A percentile compares a stretch with the other conserved stretches of the same genome.
phyloP scores from a whole-genome alignment of 2,329 filamentous ascomycete species.

The Pezizomycotina sp. region DNA sequence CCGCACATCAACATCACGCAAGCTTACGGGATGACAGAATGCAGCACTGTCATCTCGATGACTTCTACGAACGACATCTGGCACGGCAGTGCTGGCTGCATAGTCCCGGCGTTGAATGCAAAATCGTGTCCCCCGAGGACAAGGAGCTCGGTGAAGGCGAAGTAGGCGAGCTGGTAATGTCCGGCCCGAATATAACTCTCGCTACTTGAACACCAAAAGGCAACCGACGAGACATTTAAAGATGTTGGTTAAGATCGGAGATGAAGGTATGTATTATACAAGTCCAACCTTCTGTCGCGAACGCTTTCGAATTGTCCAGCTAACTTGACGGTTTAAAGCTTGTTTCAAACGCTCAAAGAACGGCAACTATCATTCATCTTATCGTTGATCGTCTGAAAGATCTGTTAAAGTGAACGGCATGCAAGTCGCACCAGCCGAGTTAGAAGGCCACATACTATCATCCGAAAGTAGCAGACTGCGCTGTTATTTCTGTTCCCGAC shows the following conservation, averaged over 20 bases:
- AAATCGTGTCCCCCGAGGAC: slow-evolving; percentile 51
- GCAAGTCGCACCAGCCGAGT: slow-evolving; percentile 36
- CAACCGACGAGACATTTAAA: slow-evolving; percentile 64
- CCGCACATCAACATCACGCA: slow-evolving; percentile 51
- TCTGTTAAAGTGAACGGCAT: slow-evolving; percentile 39
- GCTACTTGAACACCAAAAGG: slow-evolving; percentile 72
- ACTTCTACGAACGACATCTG: slow-evolving; percentile 47
- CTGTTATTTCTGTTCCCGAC: slow-evolving; percentile 32
- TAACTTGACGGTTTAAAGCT: too few relatives aligned
- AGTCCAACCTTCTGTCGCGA: too few relatives aligned
- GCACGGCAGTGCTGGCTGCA: slow-evolving; percentile 53
- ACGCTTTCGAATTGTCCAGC: too few relatives aligned
- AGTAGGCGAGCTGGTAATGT: slow-evolving; percentile 66
- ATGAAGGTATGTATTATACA: too few relatives aligned
- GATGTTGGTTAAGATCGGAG: slow-evolving; percentile 68
- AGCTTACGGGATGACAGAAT: slow-evolving; percentile 63
- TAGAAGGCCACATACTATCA: slow-evolving; percentile 35
- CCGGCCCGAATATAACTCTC: slow-evolving; percentile 57
- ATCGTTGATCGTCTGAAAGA: slow-evolving; percentile 63
- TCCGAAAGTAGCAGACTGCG: slow-evolving; percentile 32
- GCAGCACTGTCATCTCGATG: slow-evolving; percentile 49
- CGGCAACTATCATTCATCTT: slow-evolving; percentile 64
- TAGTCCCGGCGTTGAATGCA: slow-evolving; percentile 50
- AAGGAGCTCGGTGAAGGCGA: slow-evolving; percentile 54
- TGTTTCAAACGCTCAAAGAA: slow-evolving; percentile 45